A percentile compares a stretch with the other conserved stretches of the same genome.
These are phyloP conservation scores for Penicillium sclerotiorum DNA, from an alignment of 2,329 filamentous ascomycete species.

Conservation along the genomic window DNA sequence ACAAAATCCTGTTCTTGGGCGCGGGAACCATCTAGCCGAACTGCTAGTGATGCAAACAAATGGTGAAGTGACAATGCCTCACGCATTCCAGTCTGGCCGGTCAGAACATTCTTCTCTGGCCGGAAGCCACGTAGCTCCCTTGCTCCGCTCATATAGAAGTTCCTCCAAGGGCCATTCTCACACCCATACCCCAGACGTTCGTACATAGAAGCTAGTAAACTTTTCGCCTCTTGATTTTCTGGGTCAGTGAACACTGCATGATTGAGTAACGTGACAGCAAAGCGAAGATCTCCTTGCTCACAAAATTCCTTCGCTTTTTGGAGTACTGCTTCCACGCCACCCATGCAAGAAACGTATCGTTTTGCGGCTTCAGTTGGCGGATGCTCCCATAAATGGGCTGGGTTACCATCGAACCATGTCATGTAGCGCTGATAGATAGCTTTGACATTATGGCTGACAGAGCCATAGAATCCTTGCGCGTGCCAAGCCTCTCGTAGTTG, in stretches of 20 bases:
- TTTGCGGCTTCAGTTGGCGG: constrained; percentile 1
- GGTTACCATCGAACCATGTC: constrained; percentile 25
- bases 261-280: constrained; percentile 43
- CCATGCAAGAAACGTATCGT: constrained; percentile 36
- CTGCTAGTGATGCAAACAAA: too few species aligned
- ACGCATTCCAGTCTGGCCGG: too few species aligned
- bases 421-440: constrained; percentile 24
- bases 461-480: constrained; percentile 42
- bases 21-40: too few species aligned
- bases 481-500: constrained; percentile 31
- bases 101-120: neutral
- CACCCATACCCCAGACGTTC: constrained; percentile 39
- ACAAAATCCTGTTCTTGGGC: too few species aligned
- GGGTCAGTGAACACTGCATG: constrained; percentile 37
- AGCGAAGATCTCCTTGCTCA: constrained; percentile 38
- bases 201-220: constrained; percentile 34
- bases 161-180: constrained; percentile 48
- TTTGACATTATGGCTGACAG: constrained; percentile 4
- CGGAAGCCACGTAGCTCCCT: too few species aligned
- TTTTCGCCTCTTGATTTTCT: constrained; percentile 5
- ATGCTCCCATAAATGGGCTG: constrained; percentile 13
- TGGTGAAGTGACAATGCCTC: too few species aligned
- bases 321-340: constrained; percentile 36
- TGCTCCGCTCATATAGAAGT: constrained; percentile 45
- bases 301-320: constrained; percentile 32